Conservation (phyloP, 2,329 filamentous ascomycete genomes). For the Hypoxylon sp. region DNA sequence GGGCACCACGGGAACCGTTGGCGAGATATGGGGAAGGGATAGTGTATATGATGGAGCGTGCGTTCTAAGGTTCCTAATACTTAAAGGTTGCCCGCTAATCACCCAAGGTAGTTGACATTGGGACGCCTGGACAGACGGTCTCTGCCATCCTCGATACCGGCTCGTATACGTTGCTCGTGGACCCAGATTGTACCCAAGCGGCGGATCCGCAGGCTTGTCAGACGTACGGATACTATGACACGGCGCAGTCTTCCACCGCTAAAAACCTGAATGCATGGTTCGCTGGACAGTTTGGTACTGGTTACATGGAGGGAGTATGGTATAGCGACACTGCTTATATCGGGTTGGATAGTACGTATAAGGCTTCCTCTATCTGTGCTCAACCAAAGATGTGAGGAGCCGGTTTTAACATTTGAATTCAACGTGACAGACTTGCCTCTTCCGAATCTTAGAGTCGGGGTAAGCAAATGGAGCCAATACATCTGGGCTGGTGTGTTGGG, state of each 20-base stretch:
- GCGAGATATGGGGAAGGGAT: conserved; percentile 52
- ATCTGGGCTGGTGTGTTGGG: conserved; percentile 58
- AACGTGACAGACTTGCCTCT: conserved; percentile 52
- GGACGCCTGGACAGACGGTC: conserved; percentile 56
- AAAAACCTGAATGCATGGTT: conserved; percentile 49
- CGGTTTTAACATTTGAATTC: conserved; percentile 5
- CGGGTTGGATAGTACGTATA: conserved; percentile 48
- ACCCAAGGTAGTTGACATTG: conserved; percentile 54
- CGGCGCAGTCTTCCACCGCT: conserved; percentile 53
- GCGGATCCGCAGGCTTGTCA: conserved; percentile 53
- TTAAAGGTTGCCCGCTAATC: conserved; percentile 2
- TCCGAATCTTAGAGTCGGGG: conserved; percentile 55
- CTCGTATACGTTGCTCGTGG: conserved; percentile 58
- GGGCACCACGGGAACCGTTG: conserved; percentile 47
- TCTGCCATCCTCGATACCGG: conserved; percentile 58
- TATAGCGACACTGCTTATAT: conserved; percentile 55
- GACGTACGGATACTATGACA: conserved; percentile 56
- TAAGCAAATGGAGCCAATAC: conserved; percentile 57
- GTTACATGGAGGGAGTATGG: conserved; percentile 54
- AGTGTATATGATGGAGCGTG: conserved; percentile 56
- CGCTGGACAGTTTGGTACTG: conserved; percentile 54
- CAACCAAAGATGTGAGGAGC: background rate
- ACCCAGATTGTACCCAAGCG: conserved; percentile 56
- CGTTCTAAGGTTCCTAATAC: conserved; percentile 20
- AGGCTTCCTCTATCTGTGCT: background rate